Percentiles rank a stretch among this genome's conserved stretches.
Conservation (phyloP, 2,329 filamentous ascomycete genomes). For the Fusarium brachygibbosum region DNA sequence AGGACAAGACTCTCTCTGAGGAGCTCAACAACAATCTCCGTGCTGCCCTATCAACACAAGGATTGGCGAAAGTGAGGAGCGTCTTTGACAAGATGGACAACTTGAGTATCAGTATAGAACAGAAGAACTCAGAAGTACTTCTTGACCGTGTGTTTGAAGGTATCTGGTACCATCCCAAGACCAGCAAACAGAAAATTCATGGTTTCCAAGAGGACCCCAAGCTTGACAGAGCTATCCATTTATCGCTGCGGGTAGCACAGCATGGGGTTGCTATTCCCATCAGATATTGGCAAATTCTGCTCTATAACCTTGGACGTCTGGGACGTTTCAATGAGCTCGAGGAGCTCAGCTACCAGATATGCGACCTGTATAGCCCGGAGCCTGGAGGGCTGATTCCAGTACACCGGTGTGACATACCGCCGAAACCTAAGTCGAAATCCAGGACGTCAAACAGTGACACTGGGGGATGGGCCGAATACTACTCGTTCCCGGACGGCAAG, state of each 20-base stretch:
- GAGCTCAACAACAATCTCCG: conserved; percentile 46
- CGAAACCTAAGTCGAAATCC: neutral
- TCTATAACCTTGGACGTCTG: conserved; percentile 61
- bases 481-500: conserved; percentile 18
- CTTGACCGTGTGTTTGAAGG: conserved; percentile 48
- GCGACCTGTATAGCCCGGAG: conserved; percentile 55
- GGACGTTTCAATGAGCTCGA: conserved; percentile 62
- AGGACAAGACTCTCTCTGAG: conserved; percentile 35
- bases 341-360: conserved; percentile 59
- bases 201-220: conserved; percentile 36
- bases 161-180: conserved; percentile 49
- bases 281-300: conserved; percentile 58
- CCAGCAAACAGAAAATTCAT: conserved; percentile 19
- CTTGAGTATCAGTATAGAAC: conserved; percentile 47
- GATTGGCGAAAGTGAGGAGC: conserved; percentile 44
- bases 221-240: conserved; percentile 52
- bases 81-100: conserved; percentile 54
- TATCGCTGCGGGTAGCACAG: conserved; percentile 49
- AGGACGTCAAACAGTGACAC: neutral
- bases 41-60: conserved; percentile 18
- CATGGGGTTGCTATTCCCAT: conserved; percentile 55
- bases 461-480: conserved; percentile 24
- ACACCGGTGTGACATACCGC: conserved; percentile 60
- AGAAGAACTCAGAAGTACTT: conserved; percentile 48
- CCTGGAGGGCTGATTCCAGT: conserved; percentile 57